These are phyloP conservation scores for Petasospora rhodanensis DNA, from an alignment of 1,139 yeast species.

Conservation along the genomic window DNA sequence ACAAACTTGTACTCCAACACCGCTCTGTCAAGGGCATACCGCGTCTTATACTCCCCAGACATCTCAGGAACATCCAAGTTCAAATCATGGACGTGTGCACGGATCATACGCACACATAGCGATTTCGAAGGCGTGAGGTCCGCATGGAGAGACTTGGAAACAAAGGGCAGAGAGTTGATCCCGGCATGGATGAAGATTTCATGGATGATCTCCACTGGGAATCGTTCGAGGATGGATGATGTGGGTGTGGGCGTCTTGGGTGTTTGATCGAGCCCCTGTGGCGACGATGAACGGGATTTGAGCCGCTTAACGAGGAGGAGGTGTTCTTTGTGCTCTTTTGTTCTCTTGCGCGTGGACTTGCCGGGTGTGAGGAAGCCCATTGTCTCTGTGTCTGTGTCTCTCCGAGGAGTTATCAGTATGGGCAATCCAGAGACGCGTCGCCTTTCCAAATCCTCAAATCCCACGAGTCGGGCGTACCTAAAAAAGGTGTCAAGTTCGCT, in stretches of 20 bases:
- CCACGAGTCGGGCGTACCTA: too few relatives aligned
- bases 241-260: background rate
- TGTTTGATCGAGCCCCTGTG: background rate
- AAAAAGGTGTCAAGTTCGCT: slow-evolving; percentile 5
- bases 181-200: slow-evolving; percentile 16
- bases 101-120: slow-evolving; percentile 11
- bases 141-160: slow-evolving; percentile 8
- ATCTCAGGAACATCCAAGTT: slow-evolving; percentile 6
- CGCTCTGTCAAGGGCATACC: slow-evolving; percentile 19
- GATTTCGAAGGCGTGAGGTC: slow-evolving; percentile 13
- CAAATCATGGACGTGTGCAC: slow-evolving; percentile 15
- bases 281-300: background rate
- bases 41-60: slow-evolving; percentile 4
- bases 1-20: slow-evolving; percentile 17
- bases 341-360: slow-evolving; percentile 5
- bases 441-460: too few relatives aligned
- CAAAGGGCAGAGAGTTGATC: slow-evolving; percentile 15
- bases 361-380: slow-evolving; percentile 12
- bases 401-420: too few relatives aligned
- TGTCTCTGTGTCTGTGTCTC: background rate
- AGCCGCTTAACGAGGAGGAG: slow-evolving; percentile 3
- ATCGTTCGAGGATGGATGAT: slow-evolving; percentile 15
- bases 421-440: too few relatives aligned
- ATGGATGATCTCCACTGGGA: slow-evolving; percentile 23
- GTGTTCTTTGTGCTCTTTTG: slow-evolving; percentile 5